Evolutionary conservation across 2,329 filamentous ascomycete genomes (phyloP).

Genomic region (Aspergillus brasiliensis): DNA sequence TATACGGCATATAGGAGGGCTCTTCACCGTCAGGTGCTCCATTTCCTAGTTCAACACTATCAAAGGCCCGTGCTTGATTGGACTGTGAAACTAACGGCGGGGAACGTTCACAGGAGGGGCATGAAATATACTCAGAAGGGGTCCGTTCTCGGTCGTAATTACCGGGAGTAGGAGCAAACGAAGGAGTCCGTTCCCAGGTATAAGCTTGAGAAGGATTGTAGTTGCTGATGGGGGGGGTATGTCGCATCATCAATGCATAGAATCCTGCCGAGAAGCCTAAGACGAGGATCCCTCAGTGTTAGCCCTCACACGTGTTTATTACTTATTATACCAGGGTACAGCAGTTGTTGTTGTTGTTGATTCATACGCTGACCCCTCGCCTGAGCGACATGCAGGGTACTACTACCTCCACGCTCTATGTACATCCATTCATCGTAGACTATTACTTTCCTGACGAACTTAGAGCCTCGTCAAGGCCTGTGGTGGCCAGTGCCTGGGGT

Average conservation of each 20-base stretch:
- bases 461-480: constrained; percentile 20
- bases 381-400: constrained; percentile 7
- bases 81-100: too few relatives aligned
- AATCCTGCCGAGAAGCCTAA: not conserved
- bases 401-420: constrained; percentile 3
- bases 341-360: too few relatives aligned
- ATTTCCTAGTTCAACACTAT: too few relatives aligned
- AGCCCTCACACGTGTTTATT: too few relatives aligned
- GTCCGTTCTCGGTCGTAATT: not conserved
- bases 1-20: not conserved
- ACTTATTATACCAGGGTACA: too few relatives aligned
- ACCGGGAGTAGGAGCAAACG: not conserved
- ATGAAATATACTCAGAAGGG: not conserved
- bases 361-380: constrained; percentile 9
- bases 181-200: not conserved
- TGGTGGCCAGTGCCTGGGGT: constrained; percentile 4
- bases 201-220: too few relatives aligned
- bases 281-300: too few relatives aligned
- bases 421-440: constrained; percentile 2
- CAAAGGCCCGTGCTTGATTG: too few relatives aligned
- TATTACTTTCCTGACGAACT: constrained; percentile 12
- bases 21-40: not conserved
- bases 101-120: not conserved
- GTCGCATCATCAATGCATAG: not conserved
- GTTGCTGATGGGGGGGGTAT: too few relatives aligned